Evolutionary conservation across 1,139 yeast species (phyloP).

Genomic region (Protomyces inundatus): DNA sequence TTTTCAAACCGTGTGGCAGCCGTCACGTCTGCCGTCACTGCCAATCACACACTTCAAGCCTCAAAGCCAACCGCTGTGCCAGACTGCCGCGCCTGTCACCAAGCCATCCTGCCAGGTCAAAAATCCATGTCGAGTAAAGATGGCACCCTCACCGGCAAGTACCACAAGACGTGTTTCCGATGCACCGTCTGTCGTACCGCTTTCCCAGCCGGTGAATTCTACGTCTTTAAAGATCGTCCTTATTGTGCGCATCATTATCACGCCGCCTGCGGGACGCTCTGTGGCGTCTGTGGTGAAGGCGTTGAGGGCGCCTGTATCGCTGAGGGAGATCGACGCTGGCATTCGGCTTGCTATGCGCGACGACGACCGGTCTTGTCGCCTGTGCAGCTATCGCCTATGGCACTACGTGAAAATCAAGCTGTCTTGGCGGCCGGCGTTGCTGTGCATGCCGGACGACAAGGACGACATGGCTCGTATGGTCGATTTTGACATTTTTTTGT

Average conservation of each 20-base stretch:
- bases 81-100: constrained; percentile 49
- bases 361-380: not conserved
- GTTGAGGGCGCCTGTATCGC: constrained; percentile 91
- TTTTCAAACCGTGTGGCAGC: not conserved
- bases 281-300: constrained; percentile 64
- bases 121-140: constrained; percentile 72
- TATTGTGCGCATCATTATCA: constrained; percentile 80
- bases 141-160: constrained; percentile 70
- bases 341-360: not conserved
- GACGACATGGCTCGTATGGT: no score
- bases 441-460: not conserved
- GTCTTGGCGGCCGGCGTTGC: not conserved
- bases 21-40: not conserved
- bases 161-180: constrained; percentile 70
- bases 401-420: not conserved
- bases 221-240: constrained; percentile 71
- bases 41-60: not conserved
- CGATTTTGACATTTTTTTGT: no score
- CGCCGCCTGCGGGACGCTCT: constrained; percentile 63
- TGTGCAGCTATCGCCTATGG: no score
- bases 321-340: not conserved
- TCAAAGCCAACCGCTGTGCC: not conserved
- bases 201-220: constrained; percentile 60
- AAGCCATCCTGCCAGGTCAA: constrained; percentile 42
- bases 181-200: constrained; percentile 44